Evolutionary conservation across 352 stramenopile species (phyloP).

Genomic region (Pythium coloratum): DNA sequence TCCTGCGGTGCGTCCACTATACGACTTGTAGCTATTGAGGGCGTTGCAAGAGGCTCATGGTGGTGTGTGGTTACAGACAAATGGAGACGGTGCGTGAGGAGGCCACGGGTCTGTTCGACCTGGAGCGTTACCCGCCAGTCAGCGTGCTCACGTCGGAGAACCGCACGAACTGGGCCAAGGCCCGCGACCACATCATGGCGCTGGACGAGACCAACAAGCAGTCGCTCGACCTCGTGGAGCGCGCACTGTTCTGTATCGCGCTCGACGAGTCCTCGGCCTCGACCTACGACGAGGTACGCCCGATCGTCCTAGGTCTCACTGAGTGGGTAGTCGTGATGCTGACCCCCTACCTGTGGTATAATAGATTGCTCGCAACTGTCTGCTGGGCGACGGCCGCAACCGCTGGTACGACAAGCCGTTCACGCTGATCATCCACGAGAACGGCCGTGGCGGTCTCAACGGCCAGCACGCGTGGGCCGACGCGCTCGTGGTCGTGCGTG

Average conservation of each 20-base stretch:
- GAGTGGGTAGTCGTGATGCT: not conserved
- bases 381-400: conserved; percentile 92
- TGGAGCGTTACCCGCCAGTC: conserved; percentile 87
- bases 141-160: conserved; percentile 95
- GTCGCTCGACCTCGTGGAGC: conserved; percentile 92
- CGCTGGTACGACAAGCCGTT: conserved; percentile 99
- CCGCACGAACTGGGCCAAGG: conserved; percentile 94
- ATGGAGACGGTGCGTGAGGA: conserved; percentile 86
- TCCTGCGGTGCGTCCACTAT: conserved; percentile 46
- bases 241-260: conserved; percentile 92
- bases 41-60: too few species aligned
- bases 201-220: conserved; percentile 88
- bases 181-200: conserved; percentile 76
- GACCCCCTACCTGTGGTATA: not conserved
- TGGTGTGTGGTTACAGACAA: conserved; percentile 30
- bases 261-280: conserved; percentile 87
- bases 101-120: conserved; percentile 81
- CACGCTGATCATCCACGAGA: conserved; percentile 95
- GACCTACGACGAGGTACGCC: conserved; percentile 70
- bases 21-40: too few species aligned
- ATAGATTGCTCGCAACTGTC: conserved; percentile 76
- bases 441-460: conserved; percentile 94
- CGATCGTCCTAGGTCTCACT: too few species aligned
- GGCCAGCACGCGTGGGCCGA: conserved; percentile 98
- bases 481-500: conserved; percentile 93